Base-by-base conservation (phyloP, 1,139 yeast genomes). In the Candida sanyaensis region DNA sequence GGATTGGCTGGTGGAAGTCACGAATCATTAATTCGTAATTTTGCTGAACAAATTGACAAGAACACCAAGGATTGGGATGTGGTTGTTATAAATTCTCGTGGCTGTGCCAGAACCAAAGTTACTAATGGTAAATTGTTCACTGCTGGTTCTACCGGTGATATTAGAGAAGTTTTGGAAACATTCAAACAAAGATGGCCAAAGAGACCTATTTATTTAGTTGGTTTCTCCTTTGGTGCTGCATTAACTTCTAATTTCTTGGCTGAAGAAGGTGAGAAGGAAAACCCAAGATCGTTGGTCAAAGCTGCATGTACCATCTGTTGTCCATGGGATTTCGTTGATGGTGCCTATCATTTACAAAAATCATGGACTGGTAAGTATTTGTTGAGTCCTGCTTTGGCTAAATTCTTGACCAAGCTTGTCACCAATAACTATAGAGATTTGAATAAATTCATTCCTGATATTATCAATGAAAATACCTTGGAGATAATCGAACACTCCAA, bases 1-100 rank as follows among this genome's bases (percentile, higher is more conserved):
- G 98, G 97, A 0, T 77, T 92, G 37, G 92, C 90, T 5, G 97
- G 97, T 21, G 97, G 97, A 0, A 86, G 96, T 21, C 96, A 90
- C 57, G 97, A 92, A 62, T 82, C 93, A 2, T 83, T 91, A 58
- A 86, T 91, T 49, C 80, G 96, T 51, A 84, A 92, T 50, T 63
- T 85, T 48, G 76, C 75, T 27, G 69, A 69, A 39, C 59, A 66
- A 37, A 60, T 80, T 46, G 60, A 54, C 40, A 54, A 52, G 9
- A 61, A 61, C 37, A 62, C 61, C 36, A 53, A 60, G 7, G 60
- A 50, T 23, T 62, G 75, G 72, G 95, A 88, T 54, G 79, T 83
- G 12, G 88, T 84, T 29, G 96, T 91, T 11, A 66, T 88, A 52
- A 90, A 89, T 63, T 77, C 88, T 17, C 77, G 98, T 57, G 97